Conservation (phyloP, 2,329 filamentous ascomycete genomes). For the Nemania bipapillata region DNA sequence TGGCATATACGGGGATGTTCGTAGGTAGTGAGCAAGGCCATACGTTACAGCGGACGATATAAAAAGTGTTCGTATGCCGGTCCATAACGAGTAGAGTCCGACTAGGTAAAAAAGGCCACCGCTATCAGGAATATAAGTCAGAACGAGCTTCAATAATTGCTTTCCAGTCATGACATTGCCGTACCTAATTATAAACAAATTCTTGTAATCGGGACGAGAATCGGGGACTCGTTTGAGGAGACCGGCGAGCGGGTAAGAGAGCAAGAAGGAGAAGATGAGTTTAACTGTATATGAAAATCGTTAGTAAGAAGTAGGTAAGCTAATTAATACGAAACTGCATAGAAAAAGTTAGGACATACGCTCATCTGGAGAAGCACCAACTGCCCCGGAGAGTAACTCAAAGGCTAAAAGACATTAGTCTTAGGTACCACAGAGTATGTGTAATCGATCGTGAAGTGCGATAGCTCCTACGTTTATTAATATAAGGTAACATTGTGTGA, state of each 20-base stretch:
- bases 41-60: conserved; percentile 85
- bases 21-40: conserved; percentile 81
- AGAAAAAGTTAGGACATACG: conserved; percentile 52
- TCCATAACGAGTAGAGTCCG: conserved; percentile 92
- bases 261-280: conserved; percentile 86
- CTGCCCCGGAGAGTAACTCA: conserved; percentile 54
- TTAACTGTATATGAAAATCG: conserved; percentile 73
- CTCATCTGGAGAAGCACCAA: conserved; percentile 61
- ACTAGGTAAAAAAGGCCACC: conserved; percentile 82
- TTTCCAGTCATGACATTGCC: conserved; percentile 37
- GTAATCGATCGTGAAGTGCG: background rate
- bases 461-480: conserved; percentile 41
- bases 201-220: conserved; percentile 82
- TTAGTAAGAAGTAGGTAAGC: conserved; percentile 10
- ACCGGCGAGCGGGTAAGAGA: conserved; percentile 91
- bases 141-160: conserved; percentile 1
- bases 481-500: conserved; percentile 40
- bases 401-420: conserved; percentile 55
- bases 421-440: background rate
- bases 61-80: conserved; percentile 79
- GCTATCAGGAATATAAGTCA: conserved; percentile 37
- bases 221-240: conserved; percentile 92
- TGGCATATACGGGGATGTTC: conserved; percentile 89
- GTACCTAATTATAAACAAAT: conserved; percentile 83
- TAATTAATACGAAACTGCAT: background rate